Evolutionary conservation across 192 early-diverging fungal species (phyloP).

Genomic region (Coemansia sp.): DNA sequence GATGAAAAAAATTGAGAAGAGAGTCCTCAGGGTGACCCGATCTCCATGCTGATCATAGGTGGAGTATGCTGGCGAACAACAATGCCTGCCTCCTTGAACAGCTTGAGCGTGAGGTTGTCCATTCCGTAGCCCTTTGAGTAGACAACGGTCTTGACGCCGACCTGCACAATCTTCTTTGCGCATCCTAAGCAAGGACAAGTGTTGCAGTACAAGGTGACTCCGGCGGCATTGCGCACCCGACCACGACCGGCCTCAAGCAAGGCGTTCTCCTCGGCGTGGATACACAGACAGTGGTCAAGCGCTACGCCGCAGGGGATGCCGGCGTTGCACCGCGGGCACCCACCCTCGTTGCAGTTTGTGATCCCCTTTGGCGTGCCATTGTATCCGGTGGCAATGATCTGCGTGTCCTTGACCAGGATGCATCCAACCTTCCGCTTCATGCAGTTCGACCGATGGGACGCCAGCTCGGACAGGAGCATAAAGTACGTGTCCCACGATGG

Average conservation of each 20-base stretch:
- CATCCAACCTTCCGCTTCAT: conserved; percentile 99
- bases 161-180: conserved; percentile 95
- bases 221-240: conserved; percentile 66
- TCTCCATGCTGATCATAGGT: conserved; percentile 58
- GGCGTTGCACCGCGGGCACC: conserved; percentile 92
- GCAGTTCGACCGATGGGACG: conserved; percentile 88
- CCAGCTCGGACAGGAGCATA: conserved; percentile 90
- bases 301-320: conserved; percentile 73
- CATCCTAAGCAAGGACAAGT: conserved; percentile 89
- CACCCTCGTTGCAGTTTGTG: conserved; percentile 92
- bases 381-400: conserved; percentile 97
- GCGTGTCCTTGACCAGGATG: conserved; percentile 82
- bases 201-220: conserved; percentile 88
- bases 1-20: background rate
- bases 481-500: conserved; percentile 98
- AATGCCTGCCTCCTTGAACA: conserved; percentile 85
- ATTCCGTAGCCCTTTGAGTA: conserved; percentile 92
- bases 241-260: conserved; percentile 94
- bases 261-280: conserved; percentile 99
- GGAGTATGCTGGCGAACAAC: conserved; percentile 75
- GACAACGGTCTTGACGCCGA: conserved; percentile 89
- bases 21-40: conserved; percentile 31
- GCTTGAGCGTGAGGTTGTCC: conserved; percentile 80
- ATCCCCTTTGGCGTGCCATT: conserved; percentile 95
- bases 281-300: conserved; percentile 88